These are phyloP conservation scores for Hemileia vastatrix DNA, from an alignment of 1,284 basidiomycete genomes.

Conservation along the genomic window DNA sequence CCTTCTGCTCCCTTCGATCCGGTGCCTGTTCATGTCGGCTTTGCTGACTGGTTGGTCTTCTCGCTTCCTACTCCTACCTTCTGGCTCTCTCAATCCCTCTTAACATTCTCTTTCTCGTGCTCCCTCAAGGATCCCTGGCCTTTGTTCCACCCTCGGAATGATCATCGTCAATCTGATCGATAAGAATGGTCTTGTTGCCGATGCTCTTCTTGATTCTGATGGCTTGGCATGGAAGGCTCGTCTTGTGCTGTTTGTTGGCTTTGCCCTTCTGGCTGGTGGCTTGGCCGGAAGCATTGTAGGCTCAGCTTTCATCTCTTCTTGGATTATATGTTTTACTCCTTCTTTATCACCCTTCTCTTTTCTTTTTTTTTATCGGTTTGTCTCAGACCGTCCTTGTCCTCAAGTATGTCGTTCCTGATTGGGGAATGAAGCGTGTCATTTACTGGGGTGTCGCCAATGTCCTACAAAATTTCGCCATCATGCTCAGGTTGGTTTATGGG, in stretches of 20 bases:
- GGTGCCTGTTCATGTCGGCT: constrained; percentile 73
- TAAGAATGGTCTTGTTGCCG: constrained; percentile 76
- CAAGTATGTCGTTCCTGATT: constrained; percentile 74
- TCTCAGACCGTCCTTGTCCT: constrained; percentile 73
- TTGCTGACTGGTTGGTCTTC: constrained; percentile 49
- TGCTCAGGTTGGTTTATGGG: constrained; percentile 55
- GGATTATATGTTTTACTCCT: neutral
- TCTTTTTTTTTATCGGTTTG: neutral
- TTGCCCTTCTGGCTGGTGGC: constrained; percentile 92
- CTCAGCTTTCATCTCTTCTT: constrained; percentile 28
- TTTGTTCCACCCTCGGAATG: constrained; percentile 88
- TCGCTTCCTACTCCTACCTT: neutral
- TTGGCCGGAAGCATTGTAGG: constrained; percentile 82
- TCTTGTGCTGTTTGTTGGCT: constrained; percentile 83
- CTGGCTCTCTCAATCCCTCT: neutral
- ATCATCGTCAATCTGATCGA: constrained; percentile 87
- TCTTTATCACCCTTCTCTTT: neutral
- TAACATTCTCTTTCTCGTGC: constrained; percentile 25
- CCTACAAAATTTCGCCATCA: constrained; percentile 77
- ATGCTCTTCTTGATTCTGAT: constrained; percentile 56
- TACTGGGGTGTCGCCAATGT: constrained; percentile 95
- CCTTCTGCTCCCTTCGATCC: constrained; percentile 59
- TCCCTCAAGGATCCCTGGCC: constrained; percentile 85
- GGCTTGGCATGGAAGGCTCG: constrained; percentile 83
- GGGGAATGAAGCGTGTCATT: constrained; percentile 60